Evolutionary conservation across 495 filamentous ascomycete species (phyloP).

Genomic region (Alectoria sarmentosa): DNA sequence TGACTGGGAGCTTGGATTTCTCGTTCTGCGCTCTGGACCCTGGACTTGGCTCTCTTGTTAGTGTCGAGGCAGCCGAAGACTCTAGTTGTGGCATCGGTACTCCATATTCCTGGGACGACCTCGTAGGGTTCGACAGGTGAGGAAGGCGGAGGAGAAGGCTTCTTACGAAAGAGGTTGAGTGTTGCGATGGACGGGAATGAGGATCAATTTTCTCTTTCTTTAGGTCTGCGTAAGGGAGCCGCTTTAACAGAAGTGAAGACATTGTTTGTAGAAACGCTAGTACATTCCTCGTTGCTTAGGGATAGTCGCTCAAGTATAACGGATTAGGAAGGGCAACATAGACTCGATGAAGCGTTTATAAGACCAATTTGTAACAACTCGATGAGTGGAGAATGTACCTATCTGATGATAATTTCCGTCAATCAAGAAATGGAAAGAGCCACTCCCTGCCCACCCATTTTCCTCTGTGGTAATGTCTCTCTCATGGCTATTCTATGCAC

Average conservation of each 20-base stretch:
- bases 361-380: not conserved
- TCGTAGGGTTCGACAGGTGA: constrained; percentile 15
- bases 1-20: not conserved
- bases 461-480: not conserved
- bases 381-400: not conserved
- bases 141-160: not conserved
- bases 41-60: constrained; percentile 3
- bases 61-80: constrained; percentile 15
- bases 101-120: constrained; percentile 18
- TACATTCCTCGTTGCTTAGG: constrained; percentile 18
- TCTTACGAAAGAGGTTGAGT: constrained; percentile 11
- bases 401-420: not conserved
- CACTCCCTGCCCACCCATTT: not conserved
- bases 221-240: not conserved
- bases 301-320: constrained; percentile 5
- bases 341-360: not conserved
- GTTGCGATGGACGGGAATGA: constrained; percentile 15
- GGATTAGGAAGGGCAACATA: not conserved
- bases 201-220: constrained; percentile 1
- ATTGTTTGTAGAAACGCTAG: constrained; percentile 5
- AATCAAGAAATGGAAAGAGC: not conserved
- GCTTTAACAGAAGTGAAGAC: constrained; percentile 14
- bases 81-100: constrained; percentile 18
- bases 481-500: not conserved
- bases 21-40: constrained; percentile 1